Percentiles rank a stretch among this genome's conserved stretches.
Conservation (phyloP, 2,329 filamentous ascomycete genomes). For the Aspergillus sp. region DNA sequence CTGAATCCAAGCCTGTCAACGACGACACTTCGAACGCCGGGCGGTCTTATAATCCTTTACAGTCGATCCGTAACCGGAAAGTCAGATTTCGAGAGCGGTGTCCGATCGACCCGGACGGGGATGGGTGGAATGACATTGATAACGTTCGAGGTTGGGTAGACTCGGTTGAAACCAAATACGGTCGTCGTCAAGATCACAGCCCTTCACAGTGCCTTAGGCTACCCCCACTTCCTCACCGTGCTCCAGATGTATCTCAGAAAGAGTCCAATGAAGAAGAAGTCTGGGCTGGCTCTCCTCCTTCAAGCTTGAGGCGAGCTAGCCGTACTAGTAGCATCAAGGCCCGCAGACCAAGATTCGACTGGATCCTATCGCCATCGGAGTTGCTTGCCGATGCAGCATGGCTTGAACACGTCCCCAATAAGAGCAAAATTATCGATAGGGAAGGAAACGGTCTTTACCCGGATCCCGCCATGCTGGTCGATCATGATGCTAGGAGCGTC, state of each 20-base stretch:
- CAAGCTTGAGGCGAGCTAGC: slow-evolving; percentile 42
- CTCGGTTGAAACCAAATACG: slow-evolving; percentile 56
- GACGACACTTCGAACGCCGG: slow-evolving; percentile 51
- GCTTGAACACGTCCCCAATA: slow-evolving; percentile 81
- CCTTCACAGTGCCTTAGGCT: slow-evolving; percentile 46
- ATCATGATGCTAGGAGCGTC: slow-evolving; percentile 14
- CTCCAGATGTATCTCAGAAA: slow-evolving; percentile 13
- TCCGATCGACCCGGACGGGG: slow-evolving; percentile 69
- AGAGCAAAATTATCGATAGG: slow-evolving; percentile 75
- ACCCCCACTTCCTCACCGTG: slow-evolving; percentile 40
- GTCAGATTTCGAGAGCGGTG: slow-evolving; percentile 76
- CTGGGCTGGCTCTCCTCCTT: slow-evolving; percentile 34
- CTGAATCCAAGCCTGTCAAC: slow-evolving; percentile 18
- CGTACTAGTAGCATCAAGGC: slow-evolving; percentile 55
- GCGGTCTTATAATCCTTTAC: slow-evolving; percentile 83
- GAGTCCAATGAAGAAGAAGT: slow-evolving; percentile 26
- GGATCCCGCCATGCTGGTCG: slow-evolving; percentile 24
- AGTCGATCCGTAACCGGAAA: slow-evolving; percentile 88
- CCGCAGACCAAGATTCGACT: slow-evolving; percentile 75
- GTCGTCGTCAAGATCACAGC: slow-evolving; percentile 45
- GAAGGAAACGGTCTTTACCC: slow-evolving; percentile 69
- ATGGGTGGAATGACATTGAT: slow-evolving; percentile 74
- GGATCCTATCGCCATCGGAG: slow-evolving; percentile 80
- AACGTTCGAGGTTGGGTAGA: slow-evolving; percentile 77
- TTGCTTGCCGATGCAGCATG: slow-evolving; percentile 88